Percentiles rank a stretch among this genome's conserved stretches.
Evolutionary conservation across 2,329 filamentous ascomycete species (phyloP).

Genomic region (Neonectria coccinea): DNA sequence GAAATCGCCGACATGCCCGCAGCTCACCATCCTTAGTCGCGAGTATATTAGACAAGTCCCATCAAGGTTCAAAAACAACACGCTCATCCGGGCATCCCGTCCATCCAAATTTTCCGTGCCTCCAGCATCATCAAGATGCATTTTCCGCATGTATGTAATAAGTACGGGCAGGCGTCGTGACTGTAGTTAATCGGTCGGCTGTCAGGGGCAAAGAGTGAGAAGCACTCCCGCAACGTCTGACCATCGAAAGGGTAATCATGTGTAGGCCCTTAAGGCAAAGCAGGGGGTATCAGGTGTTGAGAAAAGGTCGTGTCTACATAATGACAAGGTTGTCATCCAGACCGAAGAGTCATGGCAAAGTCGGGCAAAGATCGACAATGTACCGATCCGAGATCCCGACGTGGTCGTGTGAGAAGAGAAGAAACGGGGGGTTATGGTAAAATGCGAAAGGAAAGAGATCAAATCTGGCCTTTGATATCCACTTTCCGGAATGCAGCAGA

Average conservation of each 20-base stretch:
- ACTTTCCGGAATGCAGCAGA: conserved; percentile 83
- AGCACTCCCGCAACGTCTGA: conserved; percentile 10
- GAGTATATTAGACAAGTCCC: conserved; percentile 8
- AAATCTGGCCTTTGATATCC: conserved; percentile 98
- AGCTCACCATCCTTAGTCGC: conserved; percentile 9
- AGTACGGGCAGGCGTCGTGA: conserved; percentile 33
- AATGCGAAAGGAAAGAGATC: conserved; percentile 49
- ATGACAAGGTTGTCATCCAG: conserved; percentile 36
- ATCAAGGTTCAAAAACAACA: conserved; percentile 19
- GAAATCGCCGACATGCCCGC: neutral
- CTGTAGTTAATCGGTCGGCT: conserved; percentile 43
- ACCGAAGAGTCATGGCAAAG: conserved; percentile 35
- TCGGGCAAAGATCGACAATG: conserved; percentile 33
- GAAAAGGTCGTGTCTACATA: conserved; percentile 41
- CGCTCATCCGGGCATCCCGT: conserved; percentile 26
- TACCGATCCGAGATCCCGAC: conserved; percentile 21
- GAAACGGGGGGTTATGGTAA: conserved; percentile 7
- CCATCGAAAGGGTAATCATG: conserved; percentile 28
- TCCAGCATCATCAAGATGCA: conserved; percentile 28
- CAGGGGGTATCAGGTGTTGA: conserved; percentile 43
- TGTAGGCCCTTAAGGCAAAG: conserved; percentile 33
- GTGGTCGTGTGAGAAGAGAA: conserved; percentile 20
- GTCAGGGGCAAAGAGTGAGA: conserved; percentile 24
- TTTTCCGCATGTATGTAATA: conserved; percentile 14
- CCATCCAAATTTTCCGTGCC: conserved; percentile 37